Evolutionary conservation across 2,329 filamentous ascomycete species (phyloP), one percentile per base, ranked within the genome.

Genomic region (Biscogniauxia marginata): DNA sequence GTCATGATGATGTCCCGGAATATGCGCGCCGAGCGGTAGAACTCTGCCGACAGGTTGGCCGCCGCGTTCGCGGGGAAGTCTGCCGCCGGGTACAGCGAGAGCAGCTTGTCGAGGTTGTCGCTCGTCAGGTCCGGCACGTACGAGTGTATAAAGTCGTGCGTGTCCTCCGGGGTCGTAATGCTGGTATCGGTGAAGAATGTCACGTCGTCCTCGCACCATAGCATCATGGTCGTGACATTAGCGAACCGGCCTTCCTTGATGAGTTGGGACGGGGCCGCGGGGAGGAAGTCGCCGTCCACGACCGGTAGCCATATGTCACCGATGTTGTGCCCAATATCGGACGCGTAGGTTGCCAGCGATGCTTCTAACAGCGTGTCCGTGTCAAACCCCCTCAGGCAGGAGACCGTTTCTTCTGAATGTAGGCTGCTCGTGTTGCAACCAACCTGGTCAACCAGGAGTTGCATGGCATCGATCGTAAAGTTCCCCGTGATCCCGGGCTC

Each of bases 1-100:
- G 72, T 70, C 74, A 83, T 78, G 24, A 81, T 50, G 45, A 83
- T 76, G 64, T 84, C 82, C 13, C 81, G 71, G 60, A 82, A 77
- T 20, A 80, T 75, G 25, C 77, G 71, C 0, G 78, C 74, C 4
- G 77, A 63, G 51, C 81, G 79, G 66, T 77, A 81, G 66, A 81
- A 82, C 52, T 84, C 75, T 23, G 69, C 64, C 2, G 77, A 75
- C 1, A 80, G 63, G 46, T 75, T 74, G 4, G 73, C 73, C 1
- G 66, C 63, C 7, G 63, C 46, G 56, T 75, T 67, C 2, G 74
- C 66, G 1, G 62, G 4, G 62, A 83, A 84, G 0, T 82, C 78
- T 5, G 67, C 54, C 1, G 71, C 60, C 0, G 83, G 81, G 64
- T 86, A 86, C 0, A 83, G 73, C 1, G 70, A 63, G 0, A 83